These are phyloP conservation scores for Moesziomyces parantarcticus DNA, from an alignment of 1,284 basidiomycete species.

Conservation along the genomic window DNA sequence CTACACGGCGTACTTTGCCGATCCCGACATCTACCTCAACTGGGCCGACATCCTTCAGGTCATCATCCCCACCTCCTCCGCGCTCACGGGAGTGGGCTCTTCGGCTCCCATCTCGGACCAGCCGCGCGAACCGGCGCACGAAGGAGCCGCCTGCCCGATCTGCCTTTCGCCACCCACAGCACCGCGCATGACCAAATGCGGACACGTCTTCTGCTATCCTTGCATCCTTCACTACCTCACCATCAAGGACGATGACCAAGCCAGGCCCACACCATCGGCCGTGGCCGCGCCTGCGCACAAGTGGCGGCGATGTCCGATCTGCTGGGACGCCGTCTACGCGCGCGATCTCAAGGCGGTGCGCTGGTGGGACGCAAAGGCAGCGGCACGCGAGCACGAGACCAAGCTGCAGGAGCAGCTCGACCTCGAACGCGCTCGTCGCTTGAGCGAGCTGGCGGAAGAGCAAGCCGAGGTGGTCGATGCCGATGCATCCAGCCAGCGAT, in stretches of 20 bases:
- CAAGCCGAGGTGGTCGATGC: slow-evolving; percentile 1
- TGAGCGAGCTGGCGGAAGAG: slow-evolving; percentile 27
- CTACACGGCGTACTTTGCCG: slow-evolving; percentile 62
- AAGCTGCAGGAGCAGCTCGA: slow-evolving; percentile 34
- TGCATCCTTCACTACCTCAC: slow-evolving; percentile 78
- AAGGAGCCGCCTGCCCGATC: slow-evolving; percentile 86
- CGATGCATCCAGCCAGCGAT: slow-evolving; percentile 8
- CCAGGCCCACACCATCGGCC: slow-evolving; percentile 11
- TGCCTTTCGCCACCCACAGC: slow-evolving; percentile 90
- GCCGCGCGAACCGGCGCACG: slow-evolving; percentile 69
- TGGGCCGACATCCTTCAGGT: slow-evolving; percentile 91
- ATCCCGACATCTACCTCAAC: slow-evolving; percentile 63
- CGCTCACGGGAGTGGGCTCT: slow-evolving; percentile 56
- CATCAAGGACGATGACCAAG: slow-evolving; percentile 26
- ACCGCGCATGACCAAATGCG: slow-evolving; percentile 96
- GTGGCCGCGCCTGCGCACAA: slow-evolving; percentile 39
- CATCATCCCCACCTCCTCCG: slow-evolving; percentile 80
- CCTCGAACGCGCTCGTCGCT: slow-evolving; percentile 17
- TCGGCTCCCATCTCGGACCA: slow-evolving; percentile 39
- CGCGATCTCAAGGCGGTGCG: slow-evolving; percentile 91
- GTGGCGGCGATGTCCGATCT: slow-evolving; percentile 81
- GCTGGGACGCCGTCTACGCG: slow-evolving; percentile 90
- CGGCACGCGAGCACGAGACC: slow-evolving; percentile 36
- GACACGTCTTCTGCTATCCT: slow-evolving; percentile 77
- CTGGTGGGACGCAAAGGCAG: slow-evolving; percentile 68